These are phyloP conservation scores for Straminergon stramineum DNA, from an alignment of 225 moss, liverwort and hornwort genomes.

Conservation along the genomic window DNA sequence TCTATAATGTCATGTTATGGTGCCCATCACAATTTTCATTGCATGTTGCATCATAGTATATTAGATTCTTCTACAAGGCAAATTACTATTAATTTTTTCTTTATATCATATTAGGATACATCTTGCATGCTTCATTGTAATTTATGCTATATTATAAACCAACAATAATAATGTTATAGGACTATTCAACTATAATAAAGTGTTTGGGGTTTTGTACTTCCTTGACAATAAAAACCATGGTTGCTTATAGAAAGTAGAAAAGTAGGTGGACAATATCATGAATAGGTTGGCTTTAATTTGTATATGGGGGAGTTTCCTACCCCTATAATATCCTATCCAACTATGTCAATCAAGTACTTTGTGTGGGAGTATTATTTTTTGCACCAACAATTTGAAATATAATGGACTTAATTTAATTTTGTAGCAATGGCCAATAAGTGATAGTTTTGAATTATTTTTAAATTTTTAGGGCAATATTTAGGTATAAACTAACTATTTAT, in stretches of 20 bases:
- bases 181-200: neutral
- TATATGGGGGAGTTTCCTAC: neutral
- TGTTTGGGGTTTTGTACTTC: neutral
- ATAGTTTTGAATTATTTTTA: neutral
- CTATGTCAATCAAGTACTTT: fast-evolving
- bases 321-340: neutral
- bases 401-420: neutral
- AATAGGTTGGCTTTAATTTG: neutral
- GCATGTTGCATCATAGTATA: too few species aligned
- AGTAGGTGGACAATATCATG: neutral
- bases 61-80: neutral
- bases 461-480: neutral
- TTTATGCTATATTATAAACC: neutral
- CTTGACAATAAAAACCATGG: neutral
- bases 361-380: neutral
- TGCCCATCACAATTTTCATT: neutral
- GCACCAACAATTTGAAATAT: neutral
- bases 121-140: neutral
- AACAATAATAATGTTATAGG: neutral
- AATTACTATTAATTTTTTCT: neutral
- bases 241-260: too few species aligned
- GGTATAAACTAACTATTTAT: neutral
- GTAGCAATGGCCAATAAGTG: neutral
- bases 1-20: neutral
- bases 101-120: neutral